Evolutionary conservation across 108 stramenopile genomes (phyloP).

Genomic region (Phaeodactylum tricornutum): DNA sequence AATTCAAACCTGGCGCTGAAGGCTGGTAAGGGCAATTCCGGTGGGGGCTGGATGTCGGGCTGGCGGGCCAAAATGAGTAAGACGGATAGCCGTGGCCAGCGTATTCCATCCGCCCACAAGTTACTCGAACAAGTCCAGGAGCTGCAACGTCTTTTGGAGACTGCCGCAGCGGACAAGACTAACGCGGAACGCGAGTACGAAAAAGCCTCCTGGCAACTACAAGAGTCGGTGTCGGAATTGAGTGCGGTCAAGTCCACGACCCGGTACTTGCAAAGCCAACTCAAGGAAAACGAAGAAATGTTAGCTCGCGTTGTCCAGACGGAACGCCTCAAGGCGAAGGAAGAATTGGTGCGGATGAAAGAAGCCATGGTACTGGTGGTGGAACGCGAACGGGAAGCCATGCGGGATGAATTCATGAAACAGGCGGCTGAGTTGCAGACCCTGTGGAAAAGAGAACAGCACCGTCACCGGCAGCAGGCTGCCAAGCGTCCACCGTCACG

Average conservation of each 20-base stretch:
- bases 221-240: constrained; percentile 16
- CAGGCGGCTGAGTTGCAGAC: constrained; percentile 10
- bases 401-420: constrained; percentile 12
- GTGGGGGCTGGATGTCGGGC: neutral
- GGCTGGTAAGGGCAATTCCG: neutral
- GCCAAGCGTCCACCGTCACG: no score
- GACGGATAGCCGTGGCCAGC: neutral
- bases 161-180: neutral
- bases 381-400: constrained; percentile 11
- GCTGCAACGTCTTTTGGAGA: neutral
- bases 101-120: neutral
- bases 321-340: constrained; percentile 12
- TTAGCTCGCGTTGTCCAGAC: constrained; percentile 6
- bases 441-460: neutral
- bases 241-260: constrained; percentile 5
- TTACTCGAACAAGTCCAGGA: constrained; percentile 4
- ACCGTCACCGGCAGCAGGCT: no score
- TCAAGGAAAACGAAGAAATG: constrained; percentile 16
- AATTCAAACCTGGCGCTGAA: neutral
- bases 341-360: constrained; percentile 14
- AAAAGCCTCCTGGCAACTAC: constrained; percentile 12
- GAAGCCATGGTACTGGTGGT: constrained; percentile 16
- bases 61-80: neutral
- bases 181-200: constrained; percentile 14
- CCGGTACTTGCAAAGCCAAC: constrained; percentile 12